These are phyloP conservation scores for Lentinula novae-zelandiae DNA, from an alignment of 1,284 basidiomycete species.

Conservation along the genomic window DNA sequence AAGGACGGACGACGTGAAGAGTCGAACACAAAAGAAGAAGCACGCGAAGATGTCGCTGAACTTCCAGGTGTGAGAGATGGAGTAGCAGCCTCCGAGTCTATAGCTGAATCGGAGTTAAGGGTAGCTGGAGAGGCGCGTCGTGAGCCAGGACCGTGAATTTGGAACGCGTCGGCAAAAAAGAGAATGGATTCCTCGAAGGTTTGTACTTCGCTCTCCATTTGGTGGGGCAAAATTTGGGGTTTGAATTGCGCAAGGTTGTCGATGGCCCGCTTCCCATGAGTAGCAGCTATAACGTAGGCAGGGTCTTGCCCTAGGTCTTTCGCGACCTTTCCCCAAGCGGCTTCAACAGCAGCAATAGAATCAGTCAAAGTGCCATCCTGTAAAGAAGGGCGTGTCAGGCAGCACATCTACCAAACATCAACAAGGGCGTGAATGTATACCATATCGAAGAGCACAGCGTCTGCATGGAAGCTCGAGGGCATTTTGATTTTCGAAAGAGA, in stretches of 20 bases:
- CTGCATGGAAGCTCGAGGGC: constrained; percentile 38
- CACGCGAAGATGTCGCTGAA: constrained; percentile 40
- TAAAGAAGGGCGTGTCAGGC: constrained; percentile 25
- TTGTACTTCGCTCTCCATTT: constrained; percentile 68
- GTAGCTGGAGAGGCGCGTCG: constrained; percentile 21
- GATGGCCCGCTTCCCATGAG: constrained; percentile 72
- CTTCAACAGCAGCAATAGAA: constrained; percentile 74
- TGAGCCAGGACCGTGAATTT: constrained; percentile 39
- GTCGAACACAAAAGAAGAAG: constrained; percentile 35
- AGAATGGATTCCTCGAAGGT: constrained; percentile 71
- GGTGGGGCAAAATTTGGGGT: constrained; percentile 51
- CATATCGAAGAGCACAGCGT: constrained; percentile 76
- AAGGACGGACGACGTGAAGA: constrained; percentile 49
- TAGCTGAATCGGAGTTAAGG: constrained; percentile 20
- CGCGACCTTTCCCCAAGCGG: constrained; percentile 76
- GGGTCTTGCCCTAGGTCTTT: constrained; percentile 66
- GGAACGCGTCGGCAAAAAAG: constrained; percentile 68
- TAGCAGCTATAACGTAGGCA: constrained; percentile 62
- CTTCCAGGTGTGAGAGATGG: constrained; percentile 32
- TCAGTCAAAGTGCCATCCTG: constrained; percentile 71
- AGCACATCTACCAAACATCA: constrained; percentile 11
- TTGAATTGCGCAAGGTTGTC: constrained; percentile 63
- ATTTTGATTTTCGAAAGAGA: not conserved
- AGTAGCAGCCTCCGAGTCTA: constrained; percentile 32
- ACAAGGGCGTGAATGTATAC: constrained; percentile 31